Evolutionary conservation across 1,139 yeast species (phyloP), one percentile per base, ranked within the genome.

Genomic region (Hemisphaericaspora xylanilytica): DNA sequence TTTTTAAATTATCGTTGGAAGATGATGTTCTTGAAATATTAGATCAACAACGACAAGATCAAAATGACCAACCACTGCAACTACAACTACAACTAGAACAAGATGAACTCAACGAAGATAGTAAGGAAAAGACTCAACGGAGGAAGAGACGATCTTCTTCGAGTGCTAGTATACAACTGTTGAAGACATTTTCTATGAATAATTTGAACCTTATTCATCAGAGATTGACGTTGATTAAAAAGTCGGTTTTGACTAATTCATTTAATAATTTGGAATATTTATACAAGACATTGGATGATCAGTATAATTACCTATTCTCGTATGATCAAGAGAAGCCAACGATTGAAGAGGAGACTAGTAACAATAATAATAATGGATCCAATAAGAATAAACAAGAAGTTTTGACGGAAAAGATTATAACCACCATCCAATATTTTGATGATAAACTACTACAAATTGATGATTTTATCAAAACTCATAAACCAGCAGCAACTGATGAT

Each of bases 391-490:
- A 52, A 27, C 58, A 56, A 28, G 75, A 68, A 41, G 50, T 62
- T 0, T 51, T 70, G 22, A 56, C 70, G 8, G 56, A 70, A 42
- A 78, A 75, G 44, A 66, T 79, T 39, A 62, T 78, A 20, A 69
- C 74, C 15, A 77, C 80, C 10, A 61, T 80, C 26, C 80, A 73
- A 35, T 78, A 72, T 45, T 67, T 80, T 40, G 85, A 80, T 50
- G 78, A 73, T 34, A 79, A 78, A 48, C 63, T 80, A 38, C 60
- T 67, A 27, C 75, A 74, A 44, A 67, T 79, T 39, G 82, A 78
- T 47, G 65, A 67, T 33, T 58, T 72, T 37, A 66, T 78, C 38
- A 72, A 55, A 51, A 70, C 56, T 50, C 65, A 56, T 42, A 61
- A 63, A 24, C 63, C 65, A 1, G 56, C 53, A 28, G 61, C 65